A percentile compares a stretch with the other conserved stretches of the same genome.
Conservation (phyloP, 371 early-diverging fungal species). For the Haplosporangium sp. region DNA sequence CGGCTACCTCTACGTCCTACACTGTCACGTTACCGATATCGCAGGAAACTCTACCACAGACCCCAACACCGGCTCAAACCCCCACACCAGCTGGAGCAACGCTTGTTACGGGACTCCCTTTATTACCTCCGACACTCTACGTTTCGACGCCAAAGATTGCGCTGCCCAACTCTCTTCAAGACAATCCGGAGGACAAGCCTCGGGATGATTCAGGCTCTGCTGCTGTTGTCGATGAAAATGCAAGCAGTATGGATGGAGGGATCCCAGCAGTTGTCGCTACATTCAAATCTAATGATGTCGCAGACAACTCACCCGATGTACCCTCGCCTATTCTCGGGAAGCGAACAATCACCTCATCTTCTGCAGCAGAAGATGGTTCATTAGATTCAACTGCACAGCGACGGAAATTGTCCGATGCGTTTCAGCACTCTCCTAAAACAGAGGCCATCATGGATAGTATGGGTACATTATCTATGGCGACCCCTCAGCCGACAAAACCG, state of each 20-base stretch:
- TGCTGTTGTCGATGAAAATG: background rate
- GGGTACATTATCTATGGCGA: slow-evolving; percentile 5
- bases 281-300: background rate
- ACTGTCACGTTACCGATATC: slow-evolving; percentile 1
- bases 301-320: background rate
- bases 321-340: slow-evolving; percentile 39
- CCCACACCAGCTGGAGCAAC: slow-evolving; percentile 20
- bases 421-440: slow-evolving; percentile 21
- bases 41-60: slow-evolving; percentile 25
- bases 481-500: slow-evolving; percentile 16
- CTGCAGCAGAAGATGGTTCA: slow-evolving; percentile 6
- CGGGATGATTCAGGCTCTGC: background rate
- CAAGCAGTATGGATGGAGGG: background rate
- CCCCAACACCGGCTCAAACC: slow-evolving; percentile 37
- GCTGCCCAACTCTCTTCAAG: slow-evolving; percentile 10
- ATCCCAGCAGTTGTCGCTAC: background rate
- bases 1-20: background rate
- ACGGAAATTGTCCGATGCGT: slow-evolving; percentile 42
- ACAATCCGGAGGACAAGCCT: background rate
- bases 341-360: slow-evolving; percentile 21
- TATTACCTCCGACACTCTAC: slow-evolving; percentile 2
- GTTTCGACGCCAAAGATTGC: slow-evolving; percentile 7
- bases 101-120: slow-evolving; percentile 1
- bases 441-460: slow-evolving; percentile 19
- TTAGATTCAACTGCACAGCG: slow-evolving; percentile 28